Conservation (phyloP, 129 eudicot species). For the Deinandra increscens region DNA sequence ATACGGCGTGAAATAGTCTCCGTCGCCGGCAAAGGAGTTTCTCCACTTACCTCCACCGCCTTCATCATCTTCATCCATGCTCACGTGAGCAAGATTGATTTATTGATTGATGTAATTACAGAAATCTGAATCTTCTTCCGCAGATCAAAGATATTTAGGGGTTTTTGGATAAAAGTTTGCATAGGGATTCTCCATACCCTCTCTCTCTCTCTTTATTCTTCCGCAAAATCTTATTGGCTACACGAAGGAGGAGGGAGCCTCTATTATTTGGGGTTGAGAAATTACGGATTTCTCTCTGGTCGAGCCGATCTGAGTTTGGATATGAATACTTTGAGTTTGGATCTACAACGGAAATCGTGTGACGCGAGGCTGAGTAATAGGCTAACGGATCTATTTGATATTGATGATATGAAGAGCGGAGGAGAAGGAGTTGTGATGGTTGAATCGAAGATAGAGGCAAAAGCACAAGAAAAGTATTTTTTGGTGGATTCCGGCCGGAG, state of each 20-base stretch:
- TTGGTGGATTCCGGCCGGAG: no score
- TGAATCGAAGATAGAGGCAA: no score
- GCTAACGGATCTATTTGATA: no score
- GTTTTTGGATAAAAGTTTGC: conserved; percentile 22
- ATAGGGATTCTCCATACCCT: conserved; percentile 41
- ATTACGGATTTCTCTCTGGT: no score
- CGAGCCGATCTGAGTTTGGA: no score
- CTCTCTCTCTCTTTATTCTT: conserved; percentile 17
- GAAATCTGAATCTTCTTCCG: conserved; percentile 16
- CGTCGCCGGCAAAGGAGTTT: conserved; percentile 17
- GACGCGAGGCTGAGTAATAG: no score
- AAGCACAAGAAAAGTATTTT: no score
- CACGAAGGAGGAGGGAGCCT: conserved; percentile 23
- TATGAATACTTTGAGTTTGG: no score
- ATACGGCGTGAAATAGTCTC: conserved; percentile 37
- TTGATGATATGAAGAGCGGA: no score
- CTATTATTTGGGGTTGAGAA: conserved; percentile 51
- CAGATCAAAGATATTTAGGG: conserved; percentile 36
- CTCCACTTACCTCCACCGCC: conserved; percentile 22
- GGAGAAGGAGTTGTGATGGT: no score
- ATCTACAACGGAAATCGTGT: no score
- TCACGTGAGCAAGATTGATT: conserved; percentile 38
- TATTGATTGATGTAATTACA: conserved; percentile 18
- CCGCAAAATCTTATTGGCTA: conserved; percentile 38
- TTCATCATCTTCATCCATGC: conserved; percentile 47